Evolutionary conservation across 768 basidiomycete species (phyloP), one percentile per base, ranked within the genome.

Genomic region (Phanerodontia chrysosporium): DNA sequence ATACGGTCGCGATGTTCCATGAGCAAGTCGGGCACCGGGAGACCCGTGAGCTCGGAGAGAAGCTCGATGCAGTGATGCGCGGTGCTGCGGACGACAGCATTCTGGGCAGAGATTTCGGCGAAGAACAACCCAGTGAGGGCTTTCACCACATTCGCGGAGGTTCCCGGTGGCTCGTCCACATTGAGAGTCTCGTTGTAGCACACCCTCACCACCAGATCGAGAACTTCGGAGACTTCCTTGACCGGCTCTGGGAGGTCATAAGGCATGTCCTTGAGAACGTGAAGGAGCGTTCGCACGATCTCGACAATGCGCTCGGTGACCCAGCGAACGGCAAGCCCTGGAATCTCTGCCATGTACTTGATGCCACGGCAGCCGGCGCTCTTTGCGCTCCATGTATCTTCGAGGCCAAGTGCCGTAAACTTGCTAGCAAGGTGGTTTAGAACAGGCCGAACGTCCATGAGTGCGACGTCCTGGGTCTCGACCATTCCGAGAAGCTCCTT

Each of bases 211-310:
- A 94, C 82, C 57, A 76, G 78, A 51, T 79, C 79, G 49, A 98
- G 77, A n/a, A 92, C 86, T 57, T 89, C 84, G 8, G 86, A 76
- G 21, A 96, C 89, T 49, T 89, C 84, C 30, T 87, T 83, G 27
- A 92, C 83, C 63, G 95, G 86, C 6, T 84, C 83, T 16, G 95
- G 92, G 22, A 95, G 80, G 65, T 98, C 95, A 62, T 84, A 82
- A 0, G 96, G 95, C 66, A 97, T 89, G 68, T 98, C 96, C 69
- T 98, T 97, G 49, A 99, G 77, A 61, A 95, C 87, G 66, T 94
- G 92, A 29, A 98, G 78, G 25, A 98, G 80, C 4, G 90, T 93
- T 53, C 95, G 90, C 55, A 94, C 83, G 61, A 97, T 84, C 63
- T 98, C 96, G 29, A 91, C 80, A 70, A 96, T 91, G 49, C 93